Conservation (phyloP, 441 rosid genomes). For the Adansonia gregorii region DNA sequence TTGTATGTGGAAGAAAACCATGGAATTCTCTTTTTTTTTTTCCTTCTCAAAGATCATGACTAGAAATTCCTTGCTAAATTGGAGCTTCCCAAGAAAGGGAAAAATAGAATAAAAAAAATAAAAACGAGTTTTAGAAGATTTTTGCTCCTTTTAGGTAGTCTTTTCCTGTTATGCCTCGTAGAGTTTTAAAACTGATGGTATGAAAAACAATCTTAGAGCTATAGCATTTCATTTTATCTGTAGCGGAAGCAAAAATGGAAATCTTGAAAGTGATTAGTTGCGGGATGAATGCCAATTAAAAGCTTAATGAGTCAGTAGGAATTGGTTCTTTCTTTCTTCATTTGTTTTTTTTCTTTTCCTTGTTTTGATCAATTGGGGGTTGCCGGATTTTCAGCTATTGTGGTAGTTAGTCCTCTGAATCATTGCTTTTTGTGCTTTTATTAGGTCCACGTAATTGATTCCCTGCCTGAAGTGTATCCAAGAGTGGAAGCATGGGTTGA, state of each 20-base stretch:
- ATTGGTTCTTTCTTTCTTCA: too few species aligned
- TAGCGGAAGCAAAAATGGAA: not conserved
- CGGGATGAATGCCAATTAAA: too few species aligned
- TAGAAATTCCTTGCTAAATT: not conserved
- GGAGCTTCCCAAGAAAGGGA: not conserved
- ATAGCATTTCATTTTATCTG: not conserved
- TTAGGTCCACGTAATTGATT: conserved; percentile 74
- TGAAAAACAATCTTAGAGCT: not conserved
- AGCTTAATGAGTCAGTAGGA: too few species aligned
- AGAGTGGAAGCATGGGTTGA: conserved; percentile 92
- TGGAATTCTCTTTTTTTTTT: too few species aligned
- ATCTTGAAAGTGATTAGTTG: not conserved
- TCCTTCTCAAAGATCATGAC: too few species aligned
- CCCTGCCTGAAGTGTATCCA: conserved; percentile 90
- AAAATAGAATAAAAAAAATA: not conserved
- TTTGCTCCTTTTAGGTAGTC: not conserved
- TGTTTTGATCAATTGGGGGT: too few species aligned
- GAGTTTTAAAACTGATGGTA: not conserved
- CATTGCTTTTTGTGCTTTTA: not conserved
- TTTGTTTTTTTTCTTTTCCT: too few species aligned
- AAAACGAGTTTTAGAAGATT: not conserved
- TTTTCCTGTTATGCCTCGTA: not conserved
- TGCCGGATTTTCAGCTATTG: not conserved
- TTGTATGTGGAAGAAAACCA: not conserved
- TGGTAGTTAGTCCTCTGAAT: not conserved